A percentile compares a stretch with the other conserved stretches of the same genome.
Evolutionary conservation across 2,329 filamentous ascomycete genomes (phyloP).

Genomic region (Colletotrichum magnum): DNA sequence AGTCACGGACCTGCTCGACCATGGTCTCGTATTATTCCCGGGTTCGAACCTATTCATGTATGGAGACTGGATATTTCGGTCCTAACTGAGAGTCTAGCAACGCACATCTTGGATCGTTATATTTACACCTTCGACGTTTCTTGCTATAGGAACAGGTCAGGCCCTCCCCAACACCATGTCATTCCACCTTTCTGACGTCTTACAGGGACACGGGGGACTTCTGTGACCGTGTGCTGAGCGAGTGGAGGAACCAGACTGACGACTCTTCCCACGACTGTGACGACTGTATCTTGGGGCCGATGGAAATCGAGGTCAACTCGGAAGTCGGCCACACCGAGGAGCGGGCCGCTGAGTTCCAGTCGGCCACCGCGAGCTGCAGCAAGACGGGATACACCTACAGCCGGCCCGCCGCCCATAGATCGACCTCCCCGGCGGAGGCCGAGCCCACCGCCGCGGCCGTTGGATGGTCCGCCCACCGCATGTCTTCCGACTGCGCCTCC

Average conservation of each 20-base stretch:
- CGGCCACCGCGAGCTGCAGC: background rate
- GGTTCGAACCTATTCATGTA: background rate
- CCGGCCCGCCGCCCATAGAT: background rate
- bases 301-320: constrained; percentile 7
- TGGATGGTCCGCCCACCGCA: constrained; percentile 4
- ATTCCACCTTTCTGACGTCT: background rate
- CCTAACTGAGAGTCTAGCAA: background rate
- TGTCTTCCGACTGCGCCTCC: background rate
- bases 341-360: background rate
- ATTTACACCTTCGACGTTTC: constrained; percentile 8
- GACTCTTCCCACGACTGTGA: background rate
- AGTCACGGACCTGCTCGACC: background rate
- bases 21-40: background rate
- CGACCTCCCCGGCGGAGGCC: too few relatives aligned
- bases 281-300: constrained; percentile 4
- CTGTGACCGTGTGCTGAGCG: background rate
- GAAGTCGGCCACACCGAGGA: background rate
- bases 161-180: background rate
- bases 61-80: background rate
- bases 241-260: background rate
- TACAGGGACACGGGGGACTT: background rate
- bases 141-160: constrained; percentile 2
- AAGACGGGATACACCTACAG: background rate
- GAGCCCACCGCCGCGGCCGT: background rate
- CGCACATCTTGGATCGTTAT: constrained; percentile 1